Conservation (phyloP, 2,329 filamentous ascomycete species). For the Fonsecaea nubica region DNA sequence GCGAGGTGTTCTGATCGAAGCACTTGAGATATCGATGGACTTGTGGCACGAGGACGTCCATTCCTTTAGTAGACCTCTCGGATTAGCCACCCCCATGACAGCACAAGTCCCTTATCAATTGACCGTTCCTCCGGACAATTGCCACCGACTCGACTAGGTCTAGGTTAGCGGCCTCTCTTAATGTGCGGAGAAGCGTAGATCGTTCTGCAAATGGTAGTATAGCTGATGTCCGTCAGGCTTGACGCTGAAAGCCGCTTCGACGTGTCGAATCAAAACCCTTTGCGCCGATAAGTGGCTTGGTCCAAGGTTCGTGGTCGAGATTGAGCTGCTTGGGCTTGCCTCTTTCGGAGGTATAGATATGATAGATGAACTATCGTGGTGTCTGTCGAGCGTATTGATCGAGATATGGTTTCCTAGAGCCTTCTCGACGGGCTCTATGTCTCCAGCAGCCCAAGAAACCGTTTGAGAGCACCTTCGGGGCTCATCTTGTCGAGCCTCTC, state of each 20-base stretch:
- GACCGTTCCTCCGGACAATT: background rate
- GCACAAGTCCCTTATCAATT: background rate
- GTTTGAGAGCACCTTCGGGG: slow-evolving; percentile 25
- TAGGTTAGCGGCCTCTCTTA: background rate
- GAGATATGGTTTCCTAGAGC: background rate
- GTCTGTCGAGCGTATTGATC: background rate
- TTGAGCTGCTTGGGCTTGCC: slow-evolving; percentile 10
- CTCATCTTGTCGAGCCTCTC: slow-evolving; percentile 31
- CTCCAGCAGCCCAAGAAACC: slow-evolving; percentile 26
- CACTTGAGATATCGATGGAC: background rate
- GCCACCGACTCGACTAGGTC: background rate
- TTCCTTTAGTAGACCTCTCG: slow-evolving; percentile 2
- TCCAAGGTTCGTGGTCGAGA: background rate
- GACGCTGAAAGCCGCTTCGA: slow-evolving; percentile 15
- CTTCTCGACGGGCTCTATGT: background rate
- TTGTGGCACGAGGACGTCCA: background rate
- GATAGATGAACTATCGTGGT: background rate
- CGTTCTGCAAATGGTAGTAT: background rate
- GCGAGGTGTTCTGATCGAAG: background rate
- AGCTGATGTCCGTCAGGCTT: background rate
- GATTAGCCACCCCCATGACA: background rate
- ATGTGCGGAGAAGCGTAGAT: slow-evolving; percentile 3
- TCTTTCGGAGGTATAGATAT: background rate
- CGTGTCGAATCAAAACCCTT: slow-evolving; percentile 12
- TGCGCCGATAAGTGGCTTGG: slow-evolving; percentile 8